phyloP scores from a whole-genome alignment of 345 rosid species.

The Limnanthes douglasii region DNA sequence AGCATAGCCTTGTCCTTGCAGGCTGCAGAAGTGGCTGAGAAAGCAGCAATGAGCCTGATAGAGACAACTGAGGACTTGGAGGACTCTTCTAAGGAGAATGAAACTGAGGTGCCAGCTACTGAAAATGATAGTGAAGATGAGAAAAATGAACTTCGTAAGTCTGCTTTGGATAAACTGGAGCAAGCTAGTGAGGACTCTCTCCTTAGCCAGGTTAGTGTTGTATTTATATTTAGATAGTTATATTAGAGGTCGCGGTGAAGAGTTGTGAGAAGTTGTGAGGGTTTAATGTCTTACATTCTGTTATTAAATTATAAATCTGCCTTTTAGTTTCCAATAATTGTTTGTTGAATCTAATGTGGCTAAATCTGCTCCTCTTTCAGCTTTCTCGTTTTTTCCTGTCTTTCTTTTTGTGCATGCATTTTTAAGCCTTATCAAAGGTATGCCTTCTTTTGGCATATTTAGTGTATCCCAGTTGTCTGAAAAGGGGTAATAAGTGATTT shows the following conservation, averaged over 20 bases:
- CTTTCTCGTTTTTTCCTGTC: no score
- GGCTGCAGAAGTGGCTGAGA: constrained; percentile 82
- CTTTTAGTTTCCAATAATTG: background rate
- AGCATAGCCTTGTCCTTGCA: constrained; percentile 16
- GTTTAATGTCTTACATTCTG: no score
- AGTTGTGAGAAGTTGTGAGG: background rate
- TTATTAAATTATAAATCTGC: background rate
- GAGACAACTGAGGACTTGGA: constrained; percentile 37
- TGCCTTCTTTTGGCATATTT: no score
- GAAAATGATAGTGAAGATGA: constrained; percentile 59
- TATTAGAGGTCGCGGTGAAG: background rate
- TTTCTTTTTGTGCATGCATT: constrained; percentile 1
- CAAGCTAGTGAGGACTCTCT: constrained; percentile 73
- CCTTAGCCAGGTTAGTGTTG: constrained; percentile 75
- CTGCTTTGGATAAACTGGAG: constrained; percentile 63
- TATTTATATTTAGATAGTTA: constrained; percentile 5
- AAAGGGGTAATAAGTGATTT: no score
- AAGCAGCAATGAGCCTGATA: constrained; percentile 69
- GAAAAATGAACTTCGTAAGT: constrained; percentile 35
- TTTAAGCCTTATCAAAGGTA: no score
- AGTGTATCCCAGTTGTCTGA: no score
- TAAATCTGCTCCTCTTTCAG: no score
- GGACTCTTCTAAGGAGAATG: constrained; percentile 34
- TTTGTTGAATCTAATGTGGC: background rate
- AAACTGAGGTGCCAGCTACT: constrained; percentile 19